Evolutionary conservation across 768 basidiomycete species (phyloP), one percentile per base, ranked within the genome.

Genomic region (Polyporus arcularius): DNA sequence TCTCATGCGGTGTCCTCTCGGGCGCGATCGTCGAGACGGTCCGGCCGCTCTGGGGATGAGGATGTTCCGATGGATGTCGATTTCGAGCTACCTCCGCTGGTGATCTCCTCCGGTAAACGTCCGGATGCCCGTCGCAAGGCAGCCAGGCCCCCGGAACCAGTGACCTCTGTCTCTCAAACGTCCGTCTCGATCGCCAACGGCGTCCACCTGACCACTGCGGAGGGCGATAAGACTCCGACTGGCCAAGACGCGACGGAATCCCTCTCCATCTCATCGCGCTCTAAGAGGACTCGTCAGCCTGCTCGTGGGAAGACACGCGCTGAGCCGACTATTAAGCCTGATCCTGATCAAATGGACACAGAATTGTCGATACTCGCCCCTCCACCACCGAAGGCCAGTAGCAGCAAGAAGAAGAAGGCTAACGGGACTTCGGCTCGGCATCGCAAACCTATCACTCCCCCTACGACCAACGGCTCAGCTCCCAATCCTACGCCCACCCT

Each of bases 401-500:
- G 31, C 18, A 28, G 39, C 46, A 47, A 53, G 32, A 55, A 32
- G 55, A 57, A 55, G 40, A 62, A 58, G 41, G 48, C 57, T 6
- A 58, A 58, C 31, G 53, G 56, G 15, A 9, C 53, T 2, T 39
- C 45, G 2, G 50, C 55, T 31, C 58, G 52, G 3, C 21, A 7
- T 26, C 46, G 16, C 26, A 58, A 63, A 35, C 57, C 57, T 2
- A 28, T n/a, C 2, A 63, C 62, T 3, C 62, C 62, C 4, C 49
- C 60, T 28, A 40, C 62, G 4, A 45, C 43, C 11, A 58, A 58
- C 9, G 61, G 61, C 7, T 45, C 57, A 41, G 39, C 58, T 6
- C 43, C 50, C 2, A 53, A 65, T n/a, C 61, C 59, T 32, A 68
- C 69, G 15, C 67, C 68, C 2, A 65, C 71, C 2, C 58, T 73